Evolutionary conservation across 1,284 basidiomycete genomes (phyloP), one percentile per base, ranked within the genome.

Genomic region (Anthracocystis setariae): DNA sequence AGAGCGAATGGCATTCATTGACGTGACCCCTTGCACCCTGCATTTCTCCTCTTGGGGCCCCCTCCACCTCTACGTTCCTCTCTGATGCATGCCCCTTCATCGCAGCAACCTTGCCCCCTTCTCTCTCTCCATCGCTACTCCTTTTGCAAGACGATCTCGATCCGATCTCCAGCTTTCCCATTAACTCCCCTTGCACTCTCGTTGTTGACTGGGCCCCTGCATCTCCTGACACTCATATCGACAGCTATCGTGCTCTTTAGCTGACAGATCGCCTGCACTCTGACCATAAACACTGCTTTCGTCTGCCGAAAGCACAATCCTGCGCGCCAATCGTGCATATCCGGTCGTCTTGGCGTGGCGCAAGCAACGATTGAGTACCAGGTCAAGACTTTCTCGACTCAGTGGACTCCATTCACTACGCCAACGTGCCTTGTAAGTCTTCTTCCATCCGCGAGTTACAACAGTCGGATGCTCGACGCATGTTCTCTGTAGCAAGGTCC

Each of bases 11-110:
- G 49, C 57, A 67, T 61, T 56, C 64, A 67, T 67, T 67, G 57
- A 67, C 64, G 40, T 67, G 57, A 67, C 64, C 53, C 64, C 64
- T 67, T 67, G 64, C 64, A 61, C 64, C 58, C 57, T 53, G 58
- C 64, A 61, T 67, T 67, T 61, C 57, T 55, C 53, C 45, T 40
- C 64, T 48, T 53, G 29, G n/a, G 42, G 9, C 23, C n/a, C 44
- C 27, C 40, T 40, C 35, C 43, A 47, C 17, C 33, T 42, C 15
- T 55, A 39, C 48, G 32, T 49, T 47, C 35, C 49, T 39, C 37
- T n/a, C 53, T 46, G 48, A 48, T 67, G 57, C 64, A 67, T 48
- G 64, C 53, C 53, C 49, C 42, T 49, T 40, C 45, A 48, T 60
- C 49, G 64, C 35, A 65, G 53, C 64, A 53, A 27, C 53, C 7